Evolutionary conservation across 2,329 filamentous ascomycete species (phyloP), one percentile per base, ranked within the genome.

Genomic region (Lachnellula willkommii): DNA sequence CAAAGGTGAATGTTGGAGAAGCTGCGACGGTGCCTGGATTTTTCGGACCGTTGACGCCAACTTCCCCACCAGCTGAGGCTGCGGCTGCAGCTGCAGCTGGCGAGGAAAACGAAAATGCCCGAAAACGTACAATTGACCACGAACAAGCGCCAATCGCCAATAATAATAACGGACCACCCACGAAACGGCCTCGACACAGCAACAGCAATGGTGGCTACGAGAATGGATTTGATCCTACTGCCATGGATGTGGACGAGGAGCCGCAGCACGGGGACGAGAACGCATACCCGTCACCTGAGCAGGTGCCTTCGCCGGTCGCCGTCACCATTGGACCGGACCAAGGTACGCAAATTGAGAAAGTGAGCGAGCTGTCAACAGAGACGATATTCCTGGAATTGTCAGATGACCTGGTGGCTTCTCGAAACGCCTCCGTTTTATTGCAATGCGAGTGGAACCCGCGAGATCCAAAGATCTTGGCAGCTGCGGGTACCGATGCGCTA

Each of bases 361-460:
- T 84, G 54, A 75, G 80, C 63, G 82, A 86, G 64, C 75, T 87
- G 53, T 75, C 77, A 47, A 73, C 77, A 28, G 76, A 80, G 60
- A 85, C 82, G n/a, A 80, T 77, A 32, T 86, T 83, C 68, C 75
- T 87, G 58, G 79, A 79, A 61, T 75, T 85, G 61, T 67, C 72
- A 45, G 68, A 70, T 37, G 65, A 70, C 56, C 66, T 67, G 60
- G 65, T 67, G 60, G 65, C 70, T 61, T 71, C 67, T 63, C 80
- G 78, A 66, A 75, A 76, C 72, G 81, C 83, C 22, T 24, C 22
- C 69, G 78, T 84, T 66, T 73, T 86, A 71, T 77, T 86, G 74
- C 82, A 85, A 72, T 85, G 83, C 78, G 81, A 84, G 77, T 87
- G 82, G 81, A 85, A 81, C 76, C 83, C 83, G 64, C 77, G 71